These are phyloP conservation scores for Aspergillus sclerotioniger DNA, from an alignment of 495 filamentous ascomycete species.

Conservation along the genomic window DNA sequence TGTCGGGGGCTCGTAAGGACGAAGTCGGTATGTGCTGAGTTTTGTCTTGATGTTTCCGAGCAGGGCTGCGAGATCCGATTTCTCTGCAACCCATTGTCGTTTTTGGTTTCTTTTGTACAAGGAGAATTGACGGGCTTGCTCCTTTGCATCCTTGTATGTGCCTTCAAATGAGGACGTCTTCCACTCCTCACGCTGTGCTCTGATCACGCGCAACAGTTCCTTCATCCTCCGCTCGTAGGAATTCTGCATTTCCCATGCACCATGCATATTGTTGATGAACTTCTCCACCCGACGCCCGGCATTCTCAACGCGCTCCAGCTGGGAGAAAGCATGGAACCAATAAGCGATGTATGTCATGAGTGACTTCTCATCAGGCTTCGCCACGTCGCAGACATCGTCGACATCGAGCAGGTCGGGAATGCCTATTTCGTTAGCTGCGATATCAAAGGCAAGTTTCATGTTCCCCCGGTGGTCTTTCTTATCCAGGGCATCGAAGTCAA, in stretches of 20 bases:
- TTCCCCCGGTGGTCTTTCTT: constrained; percentile 94
- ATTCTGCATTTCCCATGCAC: constrained; percentile 99
- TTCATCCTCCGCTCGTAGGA: constrained; percentile 88
- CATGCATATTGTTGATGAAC: constrained; percentile 97
- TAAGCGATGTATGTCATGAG: constrained; percentile 99
- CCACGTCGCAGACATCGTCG: constrained; percentile 96
- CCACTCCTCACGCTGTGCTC: constrained; percentile 71
- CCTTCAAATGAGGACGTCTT: constrained; percentile 77
- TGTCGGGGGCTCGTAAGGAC: constrained; percentile 83
- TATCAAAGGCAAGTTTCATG: constrained; percentile 96
- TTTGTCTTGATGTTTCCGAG: constrained; percentile 99
- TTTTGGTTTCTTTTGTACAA: constrained; percentile 86
- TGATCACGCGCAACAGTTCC: constrained; percentile 71
- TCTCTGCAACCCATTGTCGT: constrained; percentile 93
- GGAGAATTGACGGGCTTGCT: constrained; percentile 76
- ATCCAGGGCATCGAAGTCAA: constrained; percentile 92
- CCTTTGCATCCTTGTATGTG: constrained; percentile 90
- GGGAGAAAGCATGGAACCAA: constrained; percentile 99
- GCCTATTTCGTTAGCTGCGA: constrained; percentile 93
- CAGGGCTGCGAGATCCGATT: constrained; percentile 87
- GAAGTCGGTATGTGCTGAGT: constrained; percentile 86
- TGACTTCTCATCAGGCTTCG: constrained; percentile 90
- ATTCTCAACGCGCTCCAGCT: constrained; percentile 97
- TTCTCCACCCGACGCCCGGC: constrained; percentile 95
- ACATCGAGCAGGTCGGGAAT: constrained; percentile 95